Base-by-base conservation (phyloP, 2,329 filamentous ascomycete species). In the Cladophialophora immunda region DNA sequence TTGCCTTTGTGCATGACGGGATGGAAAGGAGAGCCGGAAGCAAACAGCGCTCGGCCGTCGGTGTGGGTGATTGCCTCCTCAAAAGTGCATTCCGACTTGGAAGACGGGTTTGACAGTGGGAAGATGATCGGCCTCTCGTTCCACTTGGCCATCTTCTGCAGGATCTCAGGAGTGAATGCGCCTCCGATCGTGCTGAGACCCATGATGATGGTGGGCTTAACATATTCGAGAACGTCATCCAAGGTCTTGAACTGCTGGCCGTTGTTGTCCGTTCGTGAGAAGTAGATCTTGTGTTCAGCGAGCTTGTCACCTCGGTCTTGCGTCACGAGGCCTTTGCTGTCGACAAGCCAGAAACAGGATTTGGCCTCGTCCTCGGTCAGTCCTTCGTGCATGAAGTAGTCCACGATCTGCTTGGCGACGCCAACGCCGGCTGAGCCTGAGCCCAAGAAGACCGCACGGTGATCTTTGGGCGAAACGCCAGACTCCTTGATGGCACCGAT, bases 81-180 rank as follows among this genome's bases (percentile, higher is more conserved):
- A 75, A 96, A 98, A 17, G 93, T 97, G 83, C 95, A 98, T 83
- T 99, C 95, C 8, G 94, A 96, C 85, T 98, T 97, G 81, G 91
- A 94, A 59, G 94, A 89, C 58, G 95, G 95, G 83, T 99, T 98
- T 81, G 92, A 97, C 52, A 99, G 89, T 62, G 94, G 94, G 88
- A 99, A 98, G 75, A 97, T 90, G 76, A 97, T 94, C 69, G 95
- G 94, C 70, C 88, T 85, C 70, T 93, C 88, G 79, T 93, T 93
- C 72, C 88, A 83, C 66, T 80, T 76, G 25, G 78, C 82, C 82
- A 85, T 84, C 75, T 84, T 85, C 69, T 89, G 87, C 68, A 99
- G 85, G 67, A 97, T 90, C 19, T 91, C 86, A 76, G 95, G 92
- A 72, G 92, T 97, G 84, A 99, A 98, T 73, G 95, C 91, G 64